Evolutionary conservation across 2,329 filamentous ascomycete species (phyloP).

Genomic region (Nannizzia gypsea): DNA sequence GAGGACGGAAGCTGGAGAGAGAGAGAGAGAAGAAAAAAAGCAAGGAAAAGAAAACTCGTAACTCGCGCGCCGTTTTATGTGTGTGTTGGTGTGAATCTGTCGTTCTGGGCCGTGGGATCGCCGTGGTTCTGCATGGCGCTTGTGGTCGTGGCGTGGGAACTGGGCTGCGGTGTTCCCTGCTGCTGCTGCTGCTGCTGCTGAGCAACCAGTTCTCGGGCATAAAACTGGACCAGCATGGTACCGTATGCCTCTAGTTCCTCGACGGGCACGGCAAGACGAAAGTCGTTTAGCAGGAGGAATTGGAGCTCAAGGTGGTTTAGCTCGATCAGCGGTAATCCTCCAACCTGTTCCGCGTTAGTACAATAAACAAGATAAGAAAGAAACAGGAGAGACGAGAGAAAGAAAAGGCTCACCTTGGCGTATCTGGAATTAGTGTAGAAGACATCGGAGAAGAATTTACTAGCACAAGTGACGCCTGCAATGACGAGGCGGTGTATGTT

Average conservation of each 20-base stretch:
- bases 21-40: not conserved
- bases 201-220: conserved; percentile 75
- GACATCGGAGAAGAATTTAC: conserved; percentile 98
- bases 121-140: not conserved
- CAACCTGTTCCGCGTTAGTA: conserved; percentile 52
- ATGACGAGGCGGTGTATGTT: conserved; percentile 97
- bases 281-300: conserved; percentile 91
- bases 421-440: conserved; percentile 99
- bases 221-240: conserved; percentile 97
- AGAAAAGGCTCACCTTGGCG: conserved; percentile 62
- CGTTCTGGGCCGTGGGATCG: not conserved
- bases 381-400: conserved; percentile 9
- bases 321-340: conserved; percentile 79
- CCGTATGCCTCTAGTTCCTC: conserved; percentile 95
- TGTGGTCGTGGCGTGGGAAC: not conserved
- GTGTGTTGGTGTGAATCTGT: not conserved
- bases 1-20: not conserved
- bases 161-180: not conserved
- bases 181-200: conserved; percentile 27
- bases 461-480: conserved; percentile 91
- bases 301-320: conserved; percentile 94
- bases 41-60: not conserved
- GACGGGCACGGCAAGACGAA: conserved; percentile 80
- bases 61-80: not conserved
- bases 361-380: too few species aligned